Evolutionary conservation across 208 protist species (phyloP), one percentile per base, ranked within the genome.

Genomic region (Porcisia deanei): DNA sequence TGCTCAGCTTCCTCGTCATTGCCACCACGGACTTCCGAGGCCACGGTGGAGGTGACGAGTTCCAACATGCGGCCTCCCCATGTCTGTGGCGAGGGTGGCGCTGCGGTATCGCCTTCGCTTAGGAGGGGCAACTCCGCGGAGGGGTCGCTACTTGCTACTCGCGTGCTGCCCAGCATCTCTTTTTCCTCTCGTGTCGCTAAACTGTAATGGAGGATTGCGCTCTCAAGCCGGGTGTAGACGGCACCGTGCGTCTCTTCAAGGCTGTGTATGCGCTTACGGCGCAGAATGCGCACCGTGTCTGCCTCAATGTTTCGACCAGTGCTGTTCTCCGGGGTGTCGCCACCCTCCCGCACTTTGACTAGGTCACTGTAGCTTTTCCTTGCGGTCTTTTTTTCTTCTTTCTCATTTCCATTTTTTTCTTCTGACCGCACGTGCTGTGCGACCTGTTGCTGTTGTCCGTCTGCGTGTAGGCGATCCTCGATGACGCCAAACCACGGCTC

Each of bases 401-500:
- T 60, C 37, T 52, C 47, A 5, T 52, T 5, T 0, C 12, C 69
- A 6, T 30, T 77, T 7, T 72, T 37, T 39, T 25, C 20, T 16
- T 60, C 55, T 12, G 63, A 34, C 2, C 16, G 61, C 57, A 1
- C 58, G 2, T 9, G 22, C 25, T 43, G 43, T 20, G 43, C 41
- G 7, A 65, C 9, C 58, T 69, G 34, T 30, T 63, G 52, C 52
- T 69, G 25, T 58, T 76, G 71, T 41, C 34, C 55, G 20, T 60
- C 71, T 10, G 30, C 18, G 10, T 49, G 41, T 14, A 82, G 52
- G 25, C 60, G 57, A 60, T 82, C 77, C 43, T 71, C 77, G 63
- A 82, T 30, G 22, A 77, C n/a, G n/a, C 77, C 77, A 57, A 76
- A 74, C 71, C 71, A 82, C 55, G 77, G 77, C 52, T 82, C 77